These are phyloP conservation scores for Trypanosoma conorhini DNA, from an alignment of 208 protist species.

Conservation along the genomic window DNA sequence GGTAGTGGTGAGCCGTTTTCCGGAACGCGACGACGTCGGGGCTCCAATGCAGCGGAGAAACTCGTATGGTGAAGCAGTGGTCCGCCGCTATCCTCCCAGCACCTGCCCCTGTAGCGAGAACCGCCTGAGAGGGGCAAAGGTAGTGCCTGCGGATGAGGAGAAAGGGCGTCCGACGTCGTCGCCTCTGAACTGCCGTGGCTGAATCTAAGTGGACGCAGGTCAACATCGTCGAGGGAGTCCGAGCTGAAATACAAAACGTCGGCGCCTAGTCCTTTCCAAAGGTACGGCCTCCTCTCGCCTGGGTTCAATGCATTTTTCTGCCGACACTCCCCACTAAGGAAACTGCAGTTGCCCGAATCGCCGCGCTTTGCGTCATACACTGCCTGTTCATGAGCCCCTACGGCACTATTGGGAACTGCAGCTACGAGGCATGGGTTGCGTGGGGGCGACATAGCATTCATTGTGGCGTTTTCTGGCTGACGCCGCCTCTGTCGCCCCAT, in stretches of 20 bases:
- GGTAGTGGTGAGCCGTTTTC: not conserved
- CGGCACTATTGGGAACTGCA: not conserved
- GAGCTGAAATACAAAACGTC: not conserved
- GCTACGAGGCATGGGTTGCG: not conserved
- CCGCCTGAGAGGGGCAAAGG: not conserved
- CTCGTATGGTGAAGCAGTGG: not conserved
- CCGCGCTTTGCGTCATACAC: not conserved
- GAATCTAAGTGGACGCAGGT: not conserved
- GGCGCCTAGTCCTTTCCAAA: not conserved
- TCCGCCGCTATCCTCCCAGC: not conserved
- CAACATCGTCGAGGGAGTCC: not conserved
- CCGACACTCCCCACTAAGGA: not conserved
- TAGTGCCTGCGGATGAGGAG: not conserved
- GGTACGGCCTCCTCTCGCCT: not conserved
- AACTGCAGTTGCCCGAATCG: not conserved
- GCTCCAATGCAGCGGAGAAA: not conserved
- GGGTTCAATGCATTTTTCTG: not conserved
- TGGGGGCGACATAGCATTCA: not conserved
- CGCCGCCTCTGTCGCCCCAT: slow-evolving; percentile 2
- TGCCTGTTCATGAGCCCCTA: not conserved
- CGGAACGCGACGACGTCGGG: not conserved
- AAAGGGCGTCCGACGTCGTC: not conserved
- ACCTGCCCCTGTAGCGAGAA: not conserved
- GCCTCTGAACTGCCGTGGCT: not conserved
- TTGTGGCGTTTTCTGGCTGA: not conserved